phyloP scores from a whole-genome alignment of 768 basidiomycete genomes.

The Russula ochroleuca region DNA sequence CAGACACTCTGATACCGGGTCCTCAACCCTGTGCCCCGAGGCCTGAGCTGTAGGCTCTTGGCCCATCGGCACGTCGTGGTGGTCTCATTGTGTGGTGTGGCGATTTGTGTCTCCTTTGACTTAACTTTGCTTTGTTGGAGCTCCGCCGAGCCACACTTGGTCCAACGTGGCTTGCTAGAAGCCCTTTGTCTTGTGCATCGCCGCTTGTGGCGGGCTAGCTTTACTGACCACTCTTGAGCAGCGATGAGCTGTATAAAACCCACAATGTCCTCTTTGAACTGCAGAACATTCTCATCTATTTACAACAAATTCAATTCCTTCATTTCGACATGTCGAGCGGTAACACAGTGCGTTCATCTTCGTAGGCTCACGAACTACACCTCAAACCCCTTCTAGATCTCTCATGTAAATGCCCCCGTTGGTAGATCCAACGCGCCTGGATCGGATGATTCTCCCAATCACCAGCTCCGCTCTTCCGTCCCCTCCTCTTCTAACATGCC shows the following conservation, averaged over 20 bases:
- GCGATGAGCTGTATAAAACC: conserved; percentile 4
- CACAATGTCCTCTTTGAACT: not conserved
- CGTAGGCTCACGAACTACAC: not conserved
- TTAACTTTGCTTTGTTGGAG: too few species aligned
- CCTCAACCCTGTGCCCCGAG: not conserved
- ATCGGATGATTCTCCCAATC: not conserved
- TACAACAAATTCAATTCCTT: not conserved
- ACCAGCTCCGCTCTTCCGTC: not conserved
- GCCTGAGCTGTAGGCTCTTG: not conserved
- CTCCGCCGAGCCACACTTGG: not conserved
- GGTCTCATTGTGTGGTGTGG: conserved; percentile 1
- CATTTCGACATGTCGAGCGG: conserved; percentile 10
- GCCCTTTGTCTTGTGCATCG: not conserved
- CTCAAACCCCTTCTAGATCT: not conserved
- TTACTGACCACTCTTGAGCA: not conserved
- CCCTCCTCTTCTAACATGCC: not conserved
- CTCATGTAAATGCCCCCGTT: conserved; percentile 3
- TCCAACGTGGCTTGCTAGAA: conserved; percentile 10
- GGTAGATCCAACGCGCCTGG: conserved; percentile 10
- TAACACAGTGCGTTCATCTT: conserved; percentile 7
- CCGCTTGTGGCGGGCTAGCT: conserved; percentile 4
- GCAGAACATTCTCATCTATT: not conserved
- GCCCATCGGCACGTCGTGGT: not conserved
- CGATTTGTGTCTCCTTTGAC: not conserved
- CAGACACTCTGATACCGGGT: not conserved